Conservation (phyloP, 148 eudicot genomes). For the Heliamphora exappendiculata region DNA sequence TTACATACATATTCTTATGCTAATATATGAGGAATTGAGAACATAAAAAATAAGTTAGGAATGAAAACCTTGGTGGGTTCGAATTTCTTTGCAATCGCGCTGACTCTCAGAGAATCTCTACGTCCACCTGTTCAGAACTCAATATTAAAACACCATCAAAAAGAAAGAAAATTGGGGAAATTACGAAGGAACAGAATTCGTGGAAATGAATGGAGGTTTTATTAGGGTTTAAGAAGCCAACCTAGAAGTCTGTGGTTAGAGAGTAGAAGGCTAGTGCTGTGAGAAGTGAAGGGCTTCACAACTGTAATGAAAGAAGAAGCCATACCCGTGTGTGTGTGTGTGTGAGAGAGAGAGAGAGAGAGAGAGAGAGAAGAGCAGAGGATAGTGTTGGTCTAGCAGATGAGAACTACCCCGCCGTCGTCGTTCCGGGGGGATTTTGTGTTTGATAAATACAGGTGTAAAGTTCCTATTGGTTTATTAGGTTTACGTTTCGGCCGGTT, state of each 20-base stretch:
- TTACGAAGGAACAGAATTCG: background rate
- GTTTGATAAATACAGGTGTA: too few species aligned
- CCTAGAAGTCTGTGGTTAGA: constrained; percentile 29
- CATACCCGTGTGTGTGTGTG: constrained; percentile 33
- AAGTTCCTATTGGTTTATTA: too few species aligned
- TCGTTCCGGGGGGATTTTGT: too few species aligned
- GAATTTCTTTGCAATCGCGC: constrained; percentile 50
- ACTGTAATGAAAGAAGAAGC: constrained; percentile 44
- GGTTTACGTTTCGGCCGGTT: too few species aligned
- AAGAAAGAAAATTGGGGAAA: background rate
- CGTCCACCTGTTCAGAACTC: constrained; percentile 29
- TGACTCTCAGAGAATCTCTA: constrained; percentile 40
- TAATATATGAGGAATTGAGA: background rate
- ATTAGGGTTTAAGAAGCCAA: constrained; percentile 13
- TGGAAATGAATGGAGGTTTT: too few species aligned
- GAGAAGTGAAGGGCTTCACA: constrained; percentile 33
- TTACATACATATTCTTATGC: background rate
- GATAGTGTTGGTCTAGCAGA: background rate
- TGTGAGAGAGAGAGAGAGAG: constrained; percentile 12
- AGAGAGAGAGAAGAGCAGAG: background rate
- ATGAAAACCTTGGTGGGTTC: constrained; percentile 69
- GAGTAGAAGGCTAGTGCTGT: constrained; percentile 11
- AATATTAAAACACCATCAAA: background rate
- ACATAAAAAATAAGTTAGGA: background rate
- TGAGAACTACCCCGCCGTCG: too few species aligned